Evolutionary conservation across 441 rosid species (phyloP).

Genomic region (Melastoma candidum): DNA sequence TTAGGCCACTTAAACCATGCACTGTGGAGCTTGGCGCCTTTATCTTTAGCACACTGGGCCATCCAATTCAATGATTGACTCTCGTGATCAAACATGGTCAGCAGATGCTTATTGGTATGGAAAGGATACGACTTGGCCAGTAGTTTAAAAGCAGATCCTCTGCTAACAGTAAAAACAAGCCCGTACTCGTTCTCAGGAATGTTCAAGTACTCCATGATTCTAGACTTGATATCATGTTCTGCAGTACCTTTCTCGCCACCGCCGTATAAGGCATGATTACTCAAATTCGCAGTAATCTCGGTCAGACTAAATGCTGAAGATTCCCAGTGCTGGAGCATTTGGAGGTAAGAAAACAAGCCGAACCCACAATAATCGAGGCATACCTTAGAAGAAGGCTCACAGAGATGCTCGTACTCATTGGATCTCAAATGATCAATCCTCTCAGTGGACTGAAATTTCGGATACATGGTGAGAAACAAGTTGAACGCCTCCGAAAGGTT

Average conservation of each 20-base stretch:
- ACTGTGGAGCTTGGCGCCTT: conserved; percentile 57
- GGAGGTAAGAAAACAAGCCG: conserved; percentile 50
- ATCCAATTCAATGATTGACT: conserved; percentile 68
- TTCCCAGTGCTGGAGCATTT: conserved; percentile 47
- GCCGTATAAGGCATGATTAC: conserved; percentile 49
- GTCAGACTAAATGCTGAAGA: conserved; percentile 50
- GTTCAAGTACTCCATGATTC: conserved; percentile 57
- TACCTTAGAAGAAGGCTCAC: conserved; percentile 40
- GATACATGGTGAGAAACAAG: conserved; percentile 52
- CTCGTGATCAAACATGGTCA: conserved; percentile 70
- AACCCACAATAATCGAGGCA: conserved; percentile 70
- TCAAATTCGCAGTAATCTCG: conserved; percentile 54
- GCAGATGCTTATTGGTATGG: conserved; percentile 45
- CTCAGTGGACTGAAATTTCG: conserved; percentile 42
- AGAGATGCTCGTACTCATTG: conserved; percentile 42
- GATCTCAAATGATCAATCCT: conserved; percentile 43
- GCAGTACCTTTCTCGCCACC: conserved; percentile 49
- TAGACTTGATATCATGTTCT: conserved; percentile 53
- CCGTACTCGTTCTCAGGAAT: conserved; percentile 60
- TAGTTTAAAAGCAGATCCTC: conserved; percentile 60
- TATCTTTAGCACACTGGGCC: conserved; percentile 64
- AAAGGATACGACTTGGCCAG: conserved; percentile 64
- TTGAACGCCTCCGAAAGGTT: conserved; percentile 34
- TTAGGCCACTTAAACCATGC: conserved; percentile 77
- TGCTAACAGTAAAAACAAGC: conserved; percentile 57